Conservation (phyloP, 495 filamentous ascomycete genomes). For the Delitschia confertaspora region DNA sequence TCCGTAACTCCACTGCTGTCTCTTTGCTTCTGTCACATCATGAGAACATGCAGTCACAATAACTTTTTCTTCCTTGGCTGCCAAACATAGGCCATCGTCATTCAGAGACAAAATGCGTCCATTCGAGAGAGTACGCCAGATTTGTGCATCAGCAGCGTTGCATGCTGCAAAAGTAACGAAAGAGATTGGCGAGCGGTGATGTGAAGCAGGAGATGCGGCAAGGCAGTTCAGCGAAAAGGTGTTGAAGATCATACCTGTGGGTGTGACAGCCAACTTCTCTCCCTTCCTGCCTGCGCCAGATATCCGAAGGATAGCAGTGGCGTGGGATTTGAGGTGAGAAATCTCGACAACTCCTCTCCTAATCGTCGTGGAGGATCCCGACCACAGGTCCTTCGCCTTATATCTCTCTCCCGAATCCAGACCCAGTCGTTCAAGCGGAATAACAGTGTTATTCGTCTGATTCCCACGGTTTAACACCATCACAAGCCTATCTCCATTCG, state of each 20-base stretch:
- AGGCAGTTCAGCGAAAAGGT: slow-evolving; percentile 20
- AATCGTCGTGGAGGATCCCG: slow-evolving; percentile 1
- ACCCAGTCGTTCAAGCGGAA: slow-evolving; percentile 12
- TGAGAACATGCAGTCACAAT: slow-evolving; percentile 3
- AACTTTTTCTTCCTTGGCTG: too few species aligned
- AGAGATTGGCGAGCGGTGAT: neutral
- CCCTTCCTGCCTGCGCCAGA: neutral
- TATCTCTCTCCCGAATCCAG: slow-evolving; percentile 5
- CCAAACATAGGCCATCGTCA: too few species aligned
- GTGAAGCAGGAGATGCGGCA: neutral
- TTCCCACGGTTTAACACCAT: slow-evolving; percentile 13
- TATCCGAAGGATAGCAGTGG: slow-evolving; percentile 14
- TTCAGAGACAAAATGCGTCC: slow-evolving; percentile 6
- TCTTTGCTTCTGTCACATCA: neutral
- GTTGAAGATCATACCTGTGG: slow-evolving; percentile 21
- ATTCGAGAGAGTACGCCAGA: neutral
- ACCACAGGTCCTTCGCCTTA: slow-evolving; percentile 16
- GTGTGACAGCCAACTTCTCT: slow-evolving; percentile 1
- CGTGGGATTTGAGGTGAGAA: neutral
- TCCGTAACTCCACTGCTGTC: slow-evolving; percentile 17
- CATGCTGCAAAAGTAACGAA: slow-evolving; percentile 3
- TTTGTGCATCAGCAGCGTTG: slow-evolving; percentile 7
- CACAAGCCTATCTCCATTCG: slow-evolving; percentile 20
- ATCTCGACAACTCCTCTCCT: neutral
- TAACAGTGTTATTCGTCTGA: neutral